Percentiles rank a stretch among this genome's conserved stretches.
Conservation (phyloP, 441 rosid species). For the Populus hybrid region DNA sequence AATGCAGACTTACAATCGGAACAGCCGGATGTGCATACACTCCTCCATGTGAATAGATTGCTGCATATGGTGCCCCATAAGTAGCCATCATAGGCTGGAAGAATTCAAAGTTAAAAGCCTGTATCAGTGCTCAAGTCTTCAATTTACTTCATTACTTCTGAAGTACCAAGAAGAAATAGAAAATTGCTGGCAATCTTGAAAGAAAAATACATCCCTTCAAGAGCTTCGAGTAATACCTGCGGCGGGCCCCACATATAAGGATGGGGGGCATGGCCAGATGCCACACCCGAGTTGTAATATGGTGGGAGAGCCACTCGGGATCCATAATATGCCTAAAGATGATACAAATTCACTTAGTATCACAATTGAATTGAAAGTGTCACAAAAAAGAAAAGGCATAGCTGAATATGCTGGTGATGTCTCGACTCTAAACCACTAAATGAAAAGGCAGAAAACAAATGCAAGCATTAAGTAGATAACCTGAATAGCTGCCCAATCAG, state of each 20-base stretch:
- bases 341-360: conserved; percentile 13
- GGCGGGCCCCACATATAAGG: conserved; percentile 92
- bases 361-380: conserved; percentile 11
- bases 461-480: conserved; percentile 37
- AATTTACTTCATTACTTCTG: not conserved
- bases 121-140: not conserved
- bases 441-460: not conserved
- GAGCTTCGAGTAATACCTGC: conserved; percentile 52
- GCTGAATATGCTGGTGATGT: not conserved
- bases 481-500: conserved; percentile 97
- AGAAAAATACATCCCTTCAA: not conserved
- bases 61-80: conserved; percentile 75
- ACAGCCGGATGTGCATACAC: conserved; percentile 86
- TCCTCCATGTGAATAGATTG: conserved; percentile 79
- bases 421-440: not conserved
- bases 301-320: conserved; percentile 73
- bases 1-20: conserved; percentile 52
- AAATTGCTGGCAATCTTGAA: conserved; percentile 9
- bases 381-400: not conserved
- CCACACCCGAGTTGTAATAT: conserved; percentile 69
- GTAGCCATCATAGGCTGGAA: conserved; percentile 86
- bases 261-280: conserved; percentile 74
- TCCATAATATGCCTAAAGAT: conserved; percentile 83
- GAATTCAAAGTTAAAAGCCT: conserved; percentile 17
- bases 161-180: not conserved